Evolutionary conservation across 2,329 filamentous ascomycete genomes (phyloP), one percentile per base, ranked within the genome.

Genomic region (Byssothecium circinans): DNA sequence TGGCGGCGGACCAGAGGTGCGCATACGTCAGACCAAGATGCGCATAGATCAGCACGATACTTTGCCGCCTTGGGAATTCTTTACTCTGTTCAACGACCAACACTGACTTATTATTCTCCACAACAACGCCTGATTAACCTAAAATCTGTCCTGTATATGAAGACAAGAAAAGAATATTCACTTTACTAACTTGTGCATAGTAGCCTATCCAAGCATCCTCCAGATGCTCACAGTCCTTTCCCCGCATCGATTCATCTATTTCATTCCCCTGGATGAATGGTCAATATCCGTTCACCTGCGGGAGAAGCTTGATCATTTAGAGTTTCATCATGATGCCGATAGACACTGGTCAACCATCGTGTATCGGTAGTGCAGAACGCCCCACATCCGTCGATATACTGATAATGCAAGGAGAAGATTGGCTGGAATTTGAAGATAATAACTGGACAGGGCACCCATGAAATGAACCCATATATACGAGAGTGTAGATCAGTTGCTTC

Each of bases 311-410:
- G 4, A 19, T 36, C 20, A 43, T 34, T 22, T 22, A 2, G n/a
- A 33, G 6, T 20, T 41, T 6, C 5, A 34, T 33, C 20, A 23
- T 12, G 17, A 22, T 34, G 18, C n/a, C 5, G 27, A 22, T 34
- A 23, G 4, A 33, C 12, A 17, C 27, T 18, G 19, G n/a, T 8
- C 11, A 8, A 41, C n/a, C 18, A 33, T 20, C 4, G 7, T 41
- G 20, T 14, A 14, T 41, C 39, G 39, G 39, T 41, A 41, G 39
- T 41, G 20, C 27, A 41, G 17, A 23, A 20, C 35, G 41, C 45
- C 45, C 45, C 45, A 48, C 45, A 43, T 23, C 14, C 27, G 29
- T 17, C 8, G n/a, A 12, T 12, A 39, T 22, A 43, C 41, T 19
- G 30, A 22, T 12, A 14, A 11, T 34, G 39, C 19, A 33, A 33